phyloP scores from a whole-genome alignment of 73 alveolate species.

The Chromera velia region DNA sequence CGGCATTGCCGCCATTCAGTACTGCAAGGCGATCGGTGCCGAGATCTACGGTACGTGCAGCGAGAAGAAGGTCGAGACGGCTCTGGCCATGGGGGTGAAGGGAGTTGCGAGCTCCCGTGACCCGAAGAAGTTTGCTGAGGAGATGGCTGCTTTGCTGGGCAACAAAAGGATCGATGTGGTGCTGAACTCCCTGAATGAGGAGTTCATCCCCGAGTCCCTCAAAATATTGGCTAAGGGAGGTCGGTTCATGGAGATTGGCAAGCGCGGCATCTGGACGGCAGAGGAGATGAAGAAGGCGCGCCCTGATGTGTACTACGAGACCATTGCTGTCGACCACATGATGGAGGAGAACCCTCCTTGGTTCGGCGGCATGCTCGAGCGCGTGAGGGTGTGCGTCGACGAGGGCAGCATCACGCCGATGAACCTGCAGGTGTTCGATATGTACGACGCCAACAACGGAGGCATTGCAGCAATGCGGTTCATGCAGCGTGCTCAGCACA shows the following conservation, averaged over 20 bases:
- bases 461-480: conserved; percentile 38
- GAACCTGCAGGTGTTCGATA: neutral
- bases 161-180: neutral
- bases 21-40: conserved; percentile 13
- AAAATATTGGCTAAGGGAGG: conserved; percentile 9
- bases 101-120: conserved; percentile 11
- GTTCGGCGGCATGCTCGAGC: neutral
- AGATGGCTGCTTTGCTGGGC: neutral
- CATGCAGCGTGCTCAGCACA: conserved; percentile 4
- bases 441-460: neutral
- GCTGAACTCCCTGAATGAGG: conserved; percentile 19
- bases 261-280: conserved; percentile 35
- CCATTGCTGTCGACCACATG: neutral
- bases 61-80: neutral
- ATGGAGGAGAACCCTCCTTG: neutral
- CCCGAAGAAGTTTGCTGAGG: neutral
- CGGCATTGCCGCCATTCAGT: conserved; percentile 10
- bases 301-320: conserved; percentile 20
- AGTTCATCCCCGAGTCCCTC: conserved; percentile 16
- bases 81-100: conserved; percentile 3
- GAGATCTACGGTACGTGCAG: neutral
- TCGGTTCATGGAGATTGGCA: conserved; percentile 26
- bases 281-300: conserved; percentile 18
- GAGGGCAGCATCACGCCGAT: neutral
- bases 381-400: neutral